Conservation (phyloP, 352 stramenopile species). For the Achlya hypogyna region DNA sequence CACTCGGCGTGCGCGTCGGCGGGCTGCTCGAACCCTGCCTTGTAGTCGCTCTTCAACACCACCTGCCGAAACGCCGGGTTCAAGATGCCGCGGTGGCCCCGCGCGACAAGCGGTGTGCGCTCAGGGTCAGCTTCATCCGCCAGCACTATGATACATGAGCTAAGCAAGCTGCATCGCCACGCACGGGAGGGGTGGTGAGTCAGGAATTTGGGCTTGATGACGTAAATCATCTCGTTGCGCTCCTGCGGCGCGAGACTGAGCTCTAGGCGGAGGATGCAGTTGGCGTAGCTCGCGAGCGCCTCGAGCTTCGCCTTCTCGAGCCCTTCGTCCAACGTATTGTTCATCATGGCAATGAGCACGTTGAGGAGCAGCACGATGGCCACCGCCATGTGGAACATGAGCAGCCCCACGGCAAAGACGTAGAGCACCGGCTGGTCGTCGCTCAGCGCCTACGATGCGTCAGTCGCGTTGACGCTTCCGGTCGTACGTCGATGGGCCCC, state of each 20-base stretch:
- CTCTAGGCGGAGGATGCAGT: slow-evolving; percentile 46
- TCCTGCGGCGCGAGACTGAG: slow-evolving; percentile 30
- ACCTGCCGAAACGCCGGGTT: slow-evolving; percentile 17
- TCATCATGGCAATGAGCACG: slow-evolving; percentile 60
- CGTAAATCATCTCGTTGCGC: slow-evolving; percentile 33
- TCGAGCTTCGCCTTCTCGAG: slow-evolving; percentile 49
- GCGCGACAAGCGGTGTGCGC: background rate
- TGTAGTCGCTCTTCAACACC: slow-evolving; percentile 8
- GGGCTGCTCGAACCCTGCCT: background rate
- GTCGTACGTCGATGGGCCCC: background rate
- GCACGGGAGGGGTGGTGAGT: background rate
- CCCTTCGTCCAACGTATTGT: slow-evolving; percentile 46
- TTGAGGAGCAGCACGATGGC: slow-evolving; percentile 50
- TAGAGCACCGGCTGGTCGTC: background rate
- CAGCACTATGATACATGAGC: background rate
- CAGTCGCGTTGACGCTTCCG: no score
- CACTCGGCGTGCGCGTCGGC: background rate
- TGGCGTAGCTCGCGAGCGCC: slow-evolving; percentile 41
- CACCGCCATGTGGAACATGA: slow-evolving; percentile 38
- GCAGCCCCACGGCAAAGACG: slow-evolving; percentile 18
- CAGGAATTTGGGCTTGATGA: slow-evolving; percentile 21
- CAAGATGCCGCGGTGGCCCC: background rate
- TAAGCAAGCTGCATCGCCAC: background rate
- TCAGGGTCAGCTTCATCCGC: background rate
- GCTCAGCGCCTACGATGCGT: background rate